Evolutionary conservation across 345 rosid genomes (phyloP), one percentile per base, ranked within the genome.

Genomic region (Litchi chinensis): DNA sequence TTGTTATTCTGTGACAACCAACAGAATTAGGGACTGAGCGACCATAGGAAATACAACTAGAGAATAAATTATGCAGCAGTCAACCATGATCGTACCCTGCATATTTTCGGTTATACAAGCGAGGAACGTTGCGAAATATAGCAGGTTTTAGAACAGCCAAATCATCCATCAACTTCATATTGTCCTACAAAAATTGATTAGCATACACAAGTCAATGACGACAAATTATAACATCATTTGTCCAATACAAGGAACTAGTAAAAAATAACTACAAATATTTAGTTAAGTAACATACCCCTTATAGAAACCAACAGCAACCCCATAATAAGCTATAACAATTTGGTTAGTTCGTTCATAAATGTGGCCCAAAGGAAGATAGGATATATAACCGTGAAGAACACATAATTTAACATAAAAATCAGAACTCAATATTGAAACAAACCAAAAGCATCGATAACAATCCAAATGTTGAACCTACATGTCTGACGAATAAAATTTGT

Each of bases 321-420:
- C 95, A 57, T 54, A 84, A 84, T 93, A 83, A 22, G 68, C 91
- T 6, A 71, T 48, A 77, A 91, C 3, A 59, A 95, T 82, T 86
- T 95, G 98, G 87, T 86, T 91, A 75, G 88, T 81, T 73, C 98
- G 87, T 79, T 95, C 97, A 60, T 91, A 93, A 59, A 95, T 93
- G 86, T 93, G 98, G 44, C 97, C 98, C 88, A 95, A 83, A 62
- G 98, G 98, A 81, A 95, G 93, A 86, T 95, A 93, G 41, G 98
- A 93, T 77, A 93, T 86, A 85, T 87, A 95, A 79, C 98, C 93
- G 91, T 60, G 4, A 71, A 68, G 19, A 79, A 56, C 70, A 79
- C 54, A 71, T 67, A 64, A 68, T 71, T 65, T 15, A 48, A 54
- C 57, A 60, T 21, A 26, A 19, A 77, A 71, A 26, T 10, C 77